These are phyloP conservation scores for Spiraea crenata DNA, from an alignment of 331 rosid genomes.

Conservation along the genomic window DNA sequence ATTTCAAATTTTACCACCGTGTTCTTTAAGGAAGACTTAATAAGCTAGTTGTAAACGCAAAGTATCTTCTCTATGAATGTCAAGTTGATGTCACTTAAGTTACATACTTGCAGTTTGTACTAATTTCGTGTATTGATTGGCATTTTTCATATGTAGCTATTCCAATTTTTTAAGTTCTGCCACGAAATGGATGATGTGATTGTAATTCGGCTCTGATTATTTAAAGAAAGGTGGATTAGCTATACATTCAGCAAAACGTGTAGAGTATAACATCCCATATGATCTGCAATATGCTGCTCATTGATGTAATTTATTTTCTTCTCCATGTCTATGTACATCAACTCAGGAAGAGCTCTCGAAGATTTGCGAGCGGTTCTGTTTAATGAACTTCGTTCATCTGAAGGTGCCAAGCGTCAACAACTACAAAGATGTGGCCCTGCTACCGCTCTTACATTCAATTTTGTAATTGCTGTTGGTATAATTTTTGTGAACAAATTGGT, in stretches of 20 bases:
- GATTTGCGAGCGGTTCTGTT: conserved; percentile 69
- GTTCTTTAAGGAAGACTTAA: background rate
- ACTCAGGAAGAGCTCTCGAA: conserved; percentile 79
- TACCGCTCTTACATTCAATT: conserved; percentile 84
- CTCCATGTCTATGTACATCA: background rate
- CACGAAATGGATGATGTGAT: background rate
- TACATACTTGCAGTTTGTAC: background rate
- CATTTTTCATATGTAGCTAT: background rate
- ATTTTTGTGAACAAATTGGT: conserved; percentile 95
- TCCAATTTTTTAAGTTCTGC: background rate
- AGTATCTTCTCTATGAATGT: background rate
- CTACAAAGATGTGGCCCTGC: conserved; percentile 75
- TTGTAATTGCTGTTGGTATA: conserved; percentile 82
- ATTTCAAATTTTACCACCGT: background rate
- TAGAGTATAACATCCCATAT: background rate
- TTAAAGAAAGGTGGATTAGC: background rate
- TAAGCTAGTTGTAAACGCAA: background rate
- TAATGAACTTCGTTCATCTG: conserved; percentile 63
- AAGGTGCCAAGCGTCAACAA: conserved; percentile 76
- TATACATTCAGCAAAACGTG: background rate
- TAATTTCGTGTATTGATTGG: background rate
- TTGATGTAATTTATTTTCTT: background rate
- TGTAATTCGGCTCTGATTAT: background rate
- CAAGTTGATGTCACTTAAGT: background rate
- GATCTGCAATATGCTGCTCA: background rate